Conservation (phyloP, 768 basidiomycete species). For the Lentinula sp. region DNA sequence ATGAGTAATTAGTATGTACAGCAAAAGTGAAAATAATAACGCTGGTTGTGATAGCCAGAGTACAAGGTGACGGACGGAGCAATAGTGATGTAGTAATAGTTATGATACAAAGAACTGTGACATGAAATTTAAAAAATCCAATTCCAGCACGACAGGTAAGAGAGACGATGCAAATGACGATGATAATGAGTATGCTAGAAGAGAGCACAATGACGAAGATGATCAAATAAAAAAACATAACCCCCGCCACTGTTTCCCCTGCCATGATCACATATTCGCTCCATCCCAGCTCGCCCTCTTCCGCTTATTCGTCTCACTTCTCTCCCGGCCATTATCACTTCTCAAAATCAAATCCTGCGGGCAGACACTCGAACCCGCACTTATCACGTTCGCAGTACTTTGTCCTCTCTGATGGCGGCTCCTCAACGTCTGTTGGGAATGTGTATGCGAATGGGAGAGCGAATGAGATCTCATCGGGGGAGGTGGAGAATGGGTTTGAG, state of each 20-base stretch:
- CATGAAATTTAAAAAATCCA: too few relatives aligned
- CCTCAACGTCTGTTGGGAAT: background rate
- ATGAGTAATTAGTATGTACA: too few relatives aligned
- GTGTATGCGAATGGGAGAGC: background rate
- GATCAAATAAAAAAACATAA: background rate
- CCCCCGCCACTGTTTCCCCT: background rate
- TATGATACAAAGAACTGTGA: too few relatives aligned
- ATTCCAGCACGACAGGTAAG: too few relatives aligned
- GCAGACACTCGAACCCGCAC: constrained; percentile 16
- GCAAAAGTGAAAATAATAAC: too few relatives aligned
- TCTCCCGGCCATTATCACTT: constrained; percentile 35
- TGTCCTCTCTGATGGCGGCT: constrained; percentile 31
- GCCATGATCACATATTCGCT: constrained; percentile 9
- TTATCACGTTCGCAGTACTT: constrained; percentile 22
- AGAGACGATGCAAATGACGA: too few relatives aligned
- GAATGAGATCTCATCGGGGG: background rate
- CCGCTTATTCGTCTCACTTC: constrained; percentile 35
- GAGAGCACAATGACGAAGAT: too few relatives aligned
- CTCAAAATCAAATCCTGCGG: constrained; percentile 32
- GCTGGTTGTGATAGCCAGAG: too few relatives aligned
- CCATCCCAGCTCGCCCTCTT: constrained; percentile 45
- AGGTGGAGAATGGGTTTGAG: background rate
- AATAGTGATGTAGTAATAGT: too few relatives aligned
- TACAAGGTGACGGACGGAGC: too few relatives aligned
- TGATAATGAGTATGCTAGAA: too few relatives aligned